Evolutionary conservation across 2,329 filamentous ascomycete genomes (phyloP).

Genomic region (Colletotrichum gigasporum): DNA sequence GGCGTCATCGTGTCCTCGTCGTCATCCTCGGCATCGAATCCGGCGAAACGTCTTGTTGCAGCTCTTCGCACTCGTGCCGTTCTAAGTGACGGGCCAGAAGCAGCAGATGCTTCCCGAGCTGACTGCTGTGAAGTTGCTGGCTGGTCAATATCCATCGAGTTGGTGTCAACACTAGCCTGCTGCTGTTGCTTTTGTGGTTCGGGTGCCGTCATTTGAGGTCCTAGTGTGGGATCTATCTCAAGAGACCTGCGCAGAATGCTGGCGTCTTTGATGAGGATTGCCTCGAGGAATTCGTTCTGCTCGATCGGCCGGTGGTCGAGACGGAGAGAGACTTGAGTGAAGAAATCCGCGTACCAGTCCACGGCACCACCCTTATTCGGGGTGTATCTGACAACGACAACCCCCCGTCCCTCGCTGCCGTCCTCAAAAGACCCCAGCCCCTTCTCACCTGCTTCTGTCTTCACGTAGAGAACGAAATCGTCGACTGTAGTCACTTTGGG

Average conservation of each 20-base stretch:
- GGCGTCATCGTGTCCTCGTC: conserved; percentile 49
- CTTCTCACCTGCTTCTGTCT: conserved; percentile 78
- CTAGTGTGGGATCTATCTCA: conserved; percentile 55
- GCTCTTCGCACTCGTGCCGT: conserved; percentile 36
- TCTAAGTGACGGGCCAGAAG: conserved; percentile 36
- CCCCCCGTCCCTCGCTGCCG: conserved; percentile 72
- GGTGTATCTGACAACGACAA: conserved; percentile 80
- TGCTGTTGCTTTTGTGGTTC: no score
- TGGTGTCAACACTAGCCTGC: conserved; percentile 1
- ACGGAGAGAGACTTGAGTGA: conserved; percentile 73
- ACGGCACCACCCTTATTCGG: conserved; percentile 63
- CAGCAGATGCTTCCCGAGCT: conserved; percentile 3
- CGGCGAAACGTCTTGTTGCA: conserved; percentile 70
- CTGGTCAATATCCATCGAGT: conserved; percentile 39
- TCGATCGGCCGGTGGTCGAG: conserved; percentile 86
- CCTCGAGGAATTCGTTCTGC: conserved; percentile 91
- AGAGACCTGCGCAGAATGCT: conserved; percentile 75
- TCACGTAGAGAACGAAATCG: conserved; percentile 83
- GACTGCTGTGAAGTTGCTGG: conserved; percentile 22
- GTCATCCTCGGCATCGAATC: conserved; percentile 67
- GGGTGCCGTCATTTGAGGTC: conserved; percentile 37
- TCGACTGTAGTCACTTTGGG: conserved; percentile 73
- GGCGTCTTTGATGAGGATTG: conserved; percentile 84
- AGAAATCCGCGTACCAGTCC: conserved; percentile 76
- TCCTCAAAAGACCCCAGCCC: conserved; percentile 71